A percentile compares a stretch with the other conserved stretches of the same genome.
These are phyloP conservation scores for Pharnaceum exiguum DNA, from an alignment of 148 eudicot species.

Conservation along the genomic window DNA sequence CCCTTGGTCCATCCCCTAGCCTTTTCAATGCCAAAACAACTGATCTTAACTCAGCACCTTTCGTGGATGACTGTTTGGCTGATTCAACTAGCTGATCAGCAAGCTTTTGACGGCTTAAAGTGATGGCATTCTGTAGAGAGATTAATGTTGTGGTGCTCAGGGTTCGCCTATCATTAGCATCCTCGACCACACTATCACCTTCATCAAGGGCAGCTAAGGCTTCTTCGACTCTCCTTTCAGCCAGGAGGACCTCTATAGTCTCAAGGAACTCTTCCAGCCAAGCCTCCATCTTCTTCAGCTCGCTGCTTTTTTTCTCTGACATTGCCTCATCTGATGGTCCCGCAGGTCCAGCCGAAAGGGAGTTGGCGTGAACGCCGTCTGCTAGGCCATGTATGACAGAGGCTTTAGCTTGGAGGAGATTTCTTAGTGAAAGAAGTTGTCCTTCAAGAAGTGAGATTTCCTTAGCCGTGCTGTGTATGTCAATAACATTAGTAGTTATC, in stretches of 20 bases:
- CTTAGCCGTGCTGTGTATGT: slow-evolving; percentile 75
- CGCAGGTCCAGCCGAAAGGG: slow-evolving; percentile 37
- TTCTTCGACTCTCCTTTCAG: slow-evolving; percentile 76
- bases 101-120: slow-evolving; percentile 52
- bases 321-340: slow-evolving; percentile 32
- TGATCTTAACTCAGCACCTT: slow-evolving; percentile 63
- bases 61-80: slow-evolving; percentile 66
- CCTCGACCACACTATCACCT: slow-evolving; percentile 52
- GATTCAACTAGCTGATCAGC: slow-evolving; percentile 69
- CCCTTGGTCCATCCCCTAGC: slow-evolving; percentile 87
- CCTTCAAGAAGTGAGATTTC: slow-evolving; percentile 92
- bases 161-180: slow-evolving; percentile 26
- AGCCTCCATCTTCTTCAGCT: slow-evolving; percentile 43
- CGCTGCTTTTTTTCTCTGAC: slow-evolving; percentile 30
- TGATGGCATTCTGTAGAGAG: slow-evolving; percentile 49
- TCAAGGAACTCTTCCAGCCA: slow-evolving; percentile 70
- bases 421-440: slow-evolving; percentile 69
- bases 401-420: slow-evolving; percentile 71
- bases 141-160: slow-evolving; percentile 33
- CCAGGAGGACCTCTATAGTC: slow-evolving; percentile 65
- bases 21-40: slow-evolving; percentile 60
- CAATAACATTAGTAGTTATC: background rate
- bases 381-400: slow-evolving; percentile 59
- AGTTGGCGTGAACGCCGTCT: slow-evolving; percentile 63
- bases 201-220: slow-evolving; percentile 57